These are phyloP conservation scores for Calonectria leucothoes DNA, from an alignment of 2,329 filamentous ascomycete genomes.

Conservation along the genomic window DNA sequence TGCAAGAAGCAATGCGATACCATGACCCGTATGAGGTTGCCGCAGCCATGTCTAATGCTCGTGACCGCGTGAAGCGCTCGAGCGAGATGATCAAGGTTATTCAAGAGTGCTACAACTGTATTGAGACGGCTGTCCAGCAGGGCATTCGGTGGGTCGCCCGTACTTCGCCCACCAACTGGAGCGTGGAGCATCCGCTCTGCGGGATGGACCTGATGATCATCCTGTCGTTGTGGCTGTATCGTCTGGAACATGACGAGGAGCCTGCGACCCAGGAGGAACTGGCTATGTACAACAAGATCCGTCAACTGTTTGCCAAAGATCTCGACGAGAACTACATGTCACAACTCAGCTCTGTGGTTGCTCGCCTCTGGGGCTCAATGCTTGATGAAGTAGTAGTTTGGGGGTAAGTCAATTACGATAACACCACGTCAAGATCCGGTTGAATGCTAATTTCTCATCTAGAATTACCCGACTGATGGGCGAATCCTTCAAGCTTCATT, in stretches of 20 bases:
- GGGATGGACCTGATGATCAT: constrained; percentile 98
- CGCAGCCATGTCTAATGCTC: constrained; percentile 93
- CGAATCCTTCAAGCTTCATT: constrained; percentile 96
- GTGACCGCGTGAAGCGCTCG: constrained; percentile 93
- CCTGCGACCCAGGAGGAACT: constrained; percentile 85
- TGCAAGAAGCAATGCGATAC: constrained; percentile 96
- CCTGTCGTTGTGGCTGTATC: constrained; percentile 97
- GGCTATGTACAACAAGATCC: constrained; percentile 92
- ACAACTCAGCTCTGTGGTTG: constrained; percentile 94
- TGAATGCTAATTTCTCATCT: constrained; percentile 34
- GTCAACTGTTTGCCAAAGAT: constrained; percentile 91
- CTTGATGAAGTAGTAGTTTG: constrained; percentile 98
- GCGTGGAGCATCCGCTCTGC: constrained; percentile 95
- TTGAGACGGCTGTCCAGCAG: constrained; percentile 93
- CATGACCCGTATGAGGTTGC: constrained; percentile 98
- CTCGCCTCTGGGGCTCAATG: constrained; percentile 96
- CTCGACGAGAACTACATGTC: constrained; percentile 83
- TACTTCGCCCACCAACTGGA: constrained; percentile 98
- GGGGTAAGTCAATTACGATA: constrained; percentile 77
- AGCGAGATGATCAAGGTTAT: constrained; percentile 99
- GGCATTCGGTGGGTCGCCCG: constrained; percentile 98
- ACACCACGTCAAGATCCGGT: neutral
- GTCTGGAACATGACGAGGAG: constrained; percentile 98
- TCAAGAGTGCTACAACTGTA: constrained; percentile 96
- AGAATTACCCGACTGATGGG: constrained; percentile 97